These are phyloP conservation scores for Isatis tinctoria DNA, from an alignment of 345 rosid genomes.

Conservation along the genomic window DNA sequence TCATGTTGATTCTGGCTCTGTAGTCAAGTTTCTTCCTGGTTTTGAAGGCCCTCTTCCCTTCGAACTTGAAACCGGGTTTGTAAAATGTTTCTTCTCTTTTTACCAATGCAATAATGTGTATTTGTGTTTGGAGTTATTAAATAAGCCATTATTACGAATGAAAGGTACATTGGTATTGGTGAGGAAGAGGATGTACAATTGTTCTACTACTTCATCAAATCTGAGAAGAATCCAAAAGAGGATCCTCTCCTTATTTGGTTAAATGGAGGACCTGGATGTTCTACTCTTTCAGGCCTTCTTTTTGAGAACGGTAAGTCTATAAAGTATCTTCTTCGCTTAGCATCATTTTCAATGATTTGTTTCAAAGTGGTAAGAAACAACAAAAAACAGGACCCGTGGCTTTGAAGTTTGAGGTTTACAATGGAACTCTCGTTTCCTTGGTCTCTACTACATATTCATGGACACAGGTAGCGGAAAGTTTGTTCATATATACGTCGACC, in stretches of 20 bases:
- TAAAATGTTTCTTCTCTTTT: not conserved
- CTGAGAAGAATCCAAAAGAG: constrained; percentile 26
- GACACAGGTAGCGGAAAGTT: constrained; percentile 49
- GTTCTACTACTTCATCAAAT: constrained; percentile 31
- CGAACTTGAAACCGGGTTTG: constrained; percentile 50
- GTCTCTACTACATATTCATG: constrained; percentile 53
- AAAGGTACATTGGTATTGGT: constrained; percentile 28
- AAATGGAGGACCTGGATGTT: constrained; percentile 38
- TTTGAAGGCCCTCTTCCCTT: constrained; percentile 43
- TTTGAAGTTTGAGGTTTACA: constrained; percentile 39
- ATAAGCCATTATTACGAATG: not conserved
- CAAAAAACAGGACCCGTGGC: constrained; percentile 46
- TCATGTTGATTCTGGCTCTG: constrained; percentile 26
- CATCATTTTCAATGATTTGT: not conserved
- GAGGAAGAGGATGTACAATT: constrained; percentile 15
- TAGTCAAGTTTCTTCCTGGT: constrained; percentile 37
- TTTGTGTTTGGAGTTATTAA: not conserved
- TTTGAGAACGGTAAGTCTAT: constrained; percentile 18
- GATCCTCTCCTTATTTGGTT: constrained; percentile 35
- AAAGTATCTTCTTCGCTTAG: not conserved
- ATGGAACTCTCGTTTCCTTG: constrained; percentile 53
- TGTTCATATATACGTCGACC: not conserved
- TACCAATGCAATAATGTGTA: not conserved
- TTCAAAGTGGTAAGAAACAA: not conserved
- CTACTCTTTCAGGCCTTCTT: constrained; percentile 10